Conservation (phyloP, 768 basidiomycete species). For the Rhizopogon rudus region DNA sequence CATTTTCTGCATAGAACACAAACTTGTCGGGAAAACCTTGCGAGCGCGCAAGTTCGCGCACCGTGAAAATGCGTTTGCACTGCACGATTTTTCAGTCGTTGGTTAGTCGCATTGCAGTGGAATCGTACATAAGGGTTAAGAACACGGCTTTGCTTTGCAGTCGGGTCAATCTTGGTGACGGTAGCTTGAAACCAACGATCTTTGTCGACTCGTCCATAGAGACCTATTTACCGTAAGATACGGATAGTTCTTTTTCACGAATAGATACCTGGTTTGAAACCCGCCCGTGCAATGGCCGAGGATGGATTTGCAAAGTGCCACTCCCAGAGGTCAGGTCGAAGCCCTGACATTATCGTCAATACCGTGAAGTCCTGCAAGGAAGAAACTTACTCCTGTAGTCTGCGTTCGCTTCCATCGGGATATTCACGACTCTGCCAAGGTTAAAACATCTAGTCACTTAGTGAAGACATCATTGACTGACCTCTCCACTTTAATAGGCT, state of each 20-base stretch:
- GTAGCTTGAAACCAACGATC: slow-evolving; percentile 63
- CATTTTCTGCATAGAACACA: slow-evolving; percentile 46
- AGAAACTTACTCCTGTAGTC: slow-evolving; percentile 54
- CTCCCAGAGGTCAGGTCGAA: slow-evolving; percentile 43
- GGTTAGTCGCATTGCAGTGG: too few relatives aligned
- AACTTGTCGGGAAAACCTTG: slow-evolving; percentile 82
- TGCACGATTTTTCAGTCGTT: slow-evolving; percentile 18
- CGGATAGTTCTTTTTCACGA: neutral
- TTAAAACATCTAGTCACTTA: neutral
- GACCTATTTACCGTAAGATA: slow-evolving; percentile 26
- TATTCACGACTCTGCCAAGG: slow-evolving; percentile 45
- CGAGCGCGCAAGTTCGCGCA: slow-evolving; percentile 72
- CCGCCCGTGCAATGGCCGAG: slow-evolving; percentile 48
- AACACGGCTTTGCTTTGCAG: slow-evolving; percentile 70
- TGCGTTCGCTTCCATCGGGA: slow-evolving; percentile 53
- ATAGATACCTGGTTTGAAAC: slow-evolving; percentile 44
- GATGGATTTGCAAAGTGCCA: slow-evolving; percentile 59
- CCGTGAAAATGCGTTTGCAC: slow-evolving; percentile 68
- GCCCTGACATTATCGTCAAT: slow-evolving; percentile 25
- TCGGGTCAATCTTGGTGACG: slow-evolving; percentile 74
- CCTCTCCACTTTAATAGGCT: slow-evolving; percentile 53
- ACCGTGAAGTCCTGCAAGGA: neutral
- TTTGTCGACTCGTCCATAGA: slow-evolving; percentile 58
- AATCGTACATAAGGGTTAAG: slow-evolving; percentile 57
- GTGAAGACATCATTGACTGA: slow-evolving; percentile 33